Percentiles rank a stretch among this genome's conserved stretches.
phyloP scores from a whole-genome alignment of 2,329 filamentous ascomycete species.

The Colletotrichum orbiculare region DNA sequence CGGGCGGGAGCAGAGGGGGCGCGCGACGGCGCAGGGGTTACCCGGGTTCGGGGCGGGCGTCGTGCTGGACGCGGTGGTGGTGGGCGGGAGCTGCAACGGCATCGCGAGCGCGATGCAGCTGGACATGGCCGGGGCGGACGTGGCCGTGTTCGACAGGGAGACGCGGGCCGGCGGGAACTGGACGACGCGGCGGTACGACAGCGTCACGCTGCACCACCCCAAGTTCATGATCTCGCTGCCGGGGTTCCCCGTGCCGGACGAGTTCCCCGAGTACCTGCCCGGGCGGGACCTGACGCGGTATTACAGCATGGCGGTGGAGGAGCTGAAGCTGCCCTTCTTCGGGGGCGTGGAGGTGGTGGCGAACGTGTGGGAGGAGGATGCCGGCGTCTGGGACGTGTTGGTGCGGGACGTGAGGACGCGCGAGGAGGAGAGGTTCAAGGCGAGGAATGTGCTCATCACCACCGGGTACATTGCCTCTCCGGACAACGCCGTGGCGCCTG shows the following conservation, averaged over 20 bases:
- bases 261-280: slow-evolving; percentile 1
- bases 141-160: slow-evolving; percentile 12
- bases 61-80: slow-evolving; percentile 24
- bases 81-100: slow-evolving; percentile 32
- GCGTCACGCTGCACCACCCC: slow-evolving; percentile 23
- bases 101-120: slow-evolving; percentile 23
- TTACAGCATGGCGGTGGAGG: slow-evolving; percentile 15
- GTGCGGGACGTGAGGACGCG: not conserved
- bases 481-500: slow-evolving; percentile 48
- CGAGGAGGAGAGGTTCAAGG: slow-evolving; percentile 41
- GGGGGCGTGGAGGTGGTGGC: slow-evolving; percentile 6
- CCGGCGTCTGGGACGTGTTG: slow-evolving; percentile 1
- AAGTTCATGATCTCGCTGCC: slow-evolving; percentile 22
- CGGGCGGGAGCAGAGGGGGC: slow-evolving; percentile 1
- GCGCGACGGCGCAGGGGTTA: slow-evolving; percentile 17
- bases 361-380: slow-evolving; percentile 11
- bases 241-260: slow-evolving; percentile 19
- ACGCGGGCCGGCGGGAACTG: slow-evolving; percentile 25
- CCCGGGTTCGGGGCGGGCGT: not conserved
- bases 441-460: slow-evolving; percentile 57
- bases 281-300: slow-evolving; percentile 11
- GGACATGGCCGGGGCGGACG: slow-evolving; percentile 16
- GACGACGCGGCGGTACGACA: slow-evolving; percentile 17
- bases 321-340: slow-evolving; percentile 23
- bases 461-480: slow-evolving; percentile 54